Evolutionary conservation across 2,329 filamentous ascomycete genomes (phyloP).

Genomic region (Ascochyta rabiei): DNA sequence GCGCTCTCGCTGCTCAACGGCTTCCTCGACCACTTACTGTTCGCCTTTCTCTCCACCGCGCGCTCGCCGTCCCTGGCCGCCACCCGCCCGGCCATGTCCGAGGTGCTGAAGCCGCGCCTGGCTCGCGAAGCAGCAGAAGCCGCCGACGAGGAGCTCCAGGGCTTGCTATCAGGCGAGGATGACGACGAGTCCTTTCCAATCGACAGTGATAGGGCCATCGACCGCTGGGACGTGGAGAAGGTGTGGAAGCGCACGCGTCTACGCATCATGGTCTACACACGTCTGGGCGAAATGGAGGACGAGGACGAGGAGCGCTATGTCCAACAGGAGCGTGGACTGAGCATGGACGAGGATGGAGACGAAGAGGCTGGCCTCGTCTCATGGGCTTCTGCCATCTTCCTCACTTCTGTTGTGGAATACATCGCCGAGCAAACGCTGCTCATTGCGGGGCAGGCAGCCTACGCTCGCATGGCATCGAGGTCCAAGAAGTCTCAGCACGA

Average conservation of each 20-base stretch:
- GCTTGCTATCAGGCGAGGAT: constrained; percentile 83
- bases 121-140: constrained; percentile 82
- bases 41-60: constrained; percentile 82
- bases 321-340: constrained; percentile 70
- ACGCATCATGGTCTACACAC: constrained; percentile 97
- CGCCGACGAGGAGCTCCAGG: constrained; percentile 84
- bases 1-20: constrained; percentile 83
- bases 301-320: constrained; percentile 93
- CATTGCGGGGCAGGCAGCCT: constrained; percentile 85
- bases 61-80: constrained; percentile 77
- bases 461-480: constrained; percentile 61
- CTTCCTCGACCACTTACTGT: constrained; percentile 92
- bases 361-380: constrained; percentile 65
- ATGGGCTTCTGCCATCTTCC: constrained; percentile 90
- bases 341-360: constrained; percentile 57
- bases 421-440: constrained; percentile 89
- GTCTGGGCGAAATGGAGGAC: constrained; percentile 94
- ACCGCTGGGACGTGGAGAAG: constrained; percentile 86
- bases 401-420: constrained; percentile 93
- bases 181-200: constrained; percentile 47
- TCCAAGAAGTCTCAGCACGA: constrained; percentile 43
- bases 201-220: constrained; percentile 41
- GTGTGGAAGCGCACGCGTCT: constrained; percentile 93
- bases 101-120: constrained; percentile 87
- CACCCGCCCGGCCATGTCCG: constrained; percentile 80